Conservation (phyloP, 331 rosid species). For the Dryas integrifolia region DNA sequence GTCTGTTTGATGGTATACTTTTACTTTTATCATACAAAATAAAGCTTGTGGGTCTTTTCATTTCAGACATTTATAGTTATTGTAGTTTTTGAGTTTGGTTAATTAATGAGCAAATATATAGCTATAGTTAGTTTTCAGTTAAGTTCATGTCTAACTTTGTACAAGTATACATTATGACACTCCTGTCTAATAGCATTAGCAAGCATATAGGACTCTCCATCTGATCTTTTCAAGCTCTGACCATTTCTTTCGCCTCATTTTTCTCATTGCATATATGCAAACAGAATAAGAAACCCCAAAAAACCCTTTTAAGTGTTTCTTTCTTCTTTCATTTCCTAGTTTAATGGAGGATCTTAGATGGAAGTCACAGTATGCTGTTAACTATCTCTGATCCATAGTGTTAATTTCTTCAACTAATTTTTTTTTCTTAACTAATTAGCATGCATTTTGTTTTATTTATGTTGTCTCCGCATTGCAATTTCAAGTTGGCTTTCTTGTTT, state of each 20-base stretch:
- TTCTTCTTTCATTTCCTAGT: slow-evolving; percentile 3
- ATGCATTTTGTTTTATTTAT: neutral
- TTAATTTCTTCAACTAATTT: neutral
- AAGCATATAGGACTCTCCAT: neutral
- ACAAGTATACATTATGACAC: too few relatives aligned
- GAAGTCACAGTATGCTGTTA: slow-evolving; percentile 48
- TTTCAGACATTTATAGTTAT: neutral
- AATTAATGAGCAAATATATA: neutral
- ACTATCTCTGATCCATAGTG: neutral
- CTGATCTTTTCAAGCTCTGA: slow-evolving; percentile 42
- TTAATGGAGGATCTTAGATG: slow-evolving; percentile 53
- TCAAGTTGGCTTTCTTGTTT: too few relatives aligned
- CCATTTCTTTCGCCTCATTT: slow-evolving; percentile 57
- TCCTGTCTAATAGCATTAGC: neutral
- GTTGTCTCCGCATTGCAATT: too few relatives aligned
- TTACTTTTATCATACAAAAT: neutral
- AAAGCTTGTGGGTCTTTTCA: neutral
- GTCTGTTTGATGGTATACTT: neutral
- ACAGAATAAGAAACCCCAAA: slow-evolving; percentile 21
- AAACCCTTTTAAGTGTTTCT: slow-evolving; percentile 17
- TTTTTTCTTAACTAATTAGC: neutral
- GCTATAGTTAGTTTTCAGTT: too few relatives aligned
- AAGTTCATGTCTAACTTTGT: too few relatives aligned
- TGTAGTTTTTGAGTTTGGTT: neutral
- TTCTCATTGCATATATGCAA: slow-evolving; percentile 28